A percentile compares a stretch with the other conserved stretches of the same genome.
Evolutionary conservation across 2,329 filamentous ascomycete species (phyloP).

Genomic region (Periconia sp.): DNA sequence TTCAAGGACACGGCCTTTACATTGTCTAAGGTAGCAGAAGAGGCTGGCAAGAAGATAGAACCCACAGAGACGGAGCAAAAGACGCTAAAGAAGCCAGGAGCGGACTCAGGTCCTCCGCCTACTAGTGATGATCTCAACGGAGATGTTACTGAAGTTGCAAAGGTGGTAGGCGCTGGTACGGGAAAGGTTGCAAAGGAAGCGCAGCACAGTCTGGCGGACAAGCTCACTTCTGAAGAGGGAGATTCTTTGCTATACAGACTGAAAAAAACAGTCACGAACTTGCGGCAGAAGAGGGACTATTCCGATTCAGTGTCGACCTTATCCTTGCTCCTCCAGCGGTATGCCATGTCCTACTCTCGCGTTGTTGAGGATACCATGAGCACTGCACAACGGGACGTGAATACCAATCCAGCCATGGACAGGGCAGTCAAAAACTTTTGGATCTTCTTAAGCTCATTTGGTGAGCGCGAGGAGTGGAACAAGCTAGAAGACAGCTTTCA

Average conservation of each 20-base stretch:
- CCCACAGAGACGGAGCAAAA: conserved; percentile 68
- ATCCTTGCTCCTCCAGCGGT: conserved; percentile 75
- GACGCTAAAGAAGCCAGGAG: conserved; percentile 58
- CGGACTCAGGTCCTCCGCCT: conserved; percentile 60
- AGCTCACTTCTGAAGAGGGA: conserved; percentile 74
- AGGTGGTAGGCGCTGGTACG: conserved; percentile 54
- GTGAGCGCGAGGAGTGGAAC: conserved; percentile 76
- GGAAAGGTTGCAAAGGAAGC: conserved; percentile 63
- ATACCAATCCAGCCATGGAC: conserved; percentile 76
- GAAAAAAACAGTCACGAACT: conserved; percentile 74
- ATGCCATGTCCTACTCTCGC: conserved; percentile 77
- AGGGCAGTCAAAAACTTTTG: conserved; percentile 80
- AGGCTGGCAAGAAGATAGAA: conserved; percentile 75
- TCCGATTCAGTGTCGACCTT: conserved; percentile 83
- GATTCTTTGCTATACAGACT: conserved; percentile 76
- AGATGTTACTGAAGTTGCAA: conserved; percentile 51
- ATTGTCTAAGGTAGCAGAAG: conserved; percentile 74
- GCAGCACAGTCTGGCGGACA: conserved; percentile 73
- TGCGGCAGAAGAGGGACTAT: conserved; percentile 81
- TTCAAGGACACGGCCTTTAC: conserved; percentile 86
- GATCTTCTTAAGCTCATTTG: conserved; percentile 80
- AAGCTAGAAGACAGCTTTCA: conserved; percentile 72
- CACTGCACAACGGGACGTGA: conserved; percentile 71
- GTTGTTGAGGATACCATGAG: conserved; percentile 71
- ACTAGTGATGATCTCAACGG: conserved; percentile 66